Evolutionary conservation across 2,329 filamentous ascomycete genomes (phyloP).

Genomic region (Sarocladium brachiariae): DNA sequence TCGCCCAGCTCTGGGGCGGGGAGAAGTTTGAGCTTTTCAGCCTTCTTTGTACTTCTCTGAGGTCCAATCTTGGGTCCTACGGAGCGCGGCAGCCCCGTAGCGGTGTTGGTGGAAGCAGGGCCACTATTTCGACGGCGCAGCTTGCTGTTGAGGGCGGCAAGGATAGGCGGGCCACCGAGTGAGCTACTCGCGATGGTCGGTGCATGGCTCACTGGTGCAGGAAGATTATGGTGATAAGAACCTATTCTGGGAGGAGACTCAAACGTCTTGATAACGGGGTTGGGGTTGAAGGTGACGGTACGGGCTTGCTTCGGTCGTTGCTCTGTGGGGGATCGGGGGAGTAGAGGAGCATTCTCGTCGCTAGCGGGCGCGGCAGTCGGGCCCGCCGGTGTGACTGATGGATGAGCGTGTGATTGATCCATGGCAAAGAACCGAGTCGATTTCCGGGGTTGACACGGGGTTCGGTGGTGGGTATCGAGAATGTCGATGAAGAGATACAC

Average conservation of each 20-base stretch:
- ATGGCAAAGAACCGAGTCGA: neutral
- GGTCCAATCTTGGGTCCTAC: conserved; percentile 72
- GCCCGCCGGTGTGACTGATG: neutral
- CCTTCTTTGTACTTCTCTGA: conserved; percentile 89
- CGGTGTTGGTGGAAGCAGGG: conserved; percentile 27
- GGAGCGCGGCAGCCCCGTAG: conserved; percentile 23
- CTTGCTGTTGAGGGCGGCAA: conserved; percentile 80
- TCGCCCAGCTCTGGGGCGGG: conserved; percentile 82
- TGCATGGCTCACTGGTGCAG: conserved; percentile 20
- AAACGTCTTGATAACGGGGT: conserved; percentile 56
- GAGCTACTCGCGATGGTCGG: conserved; percentile 25
- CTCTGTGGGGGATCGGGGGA: conserved; percentile 18
- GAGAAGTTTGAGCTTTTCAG: conserved; percentile 94
- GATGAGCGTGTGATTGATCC: conserved; percentile 3
- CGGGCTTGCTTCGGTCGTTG: conserved; percentile 42
- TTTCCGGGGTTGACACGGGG: neutral
- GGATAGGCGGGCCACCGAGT: conserved; percentile 46
- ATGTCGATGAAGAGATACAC: neutral
- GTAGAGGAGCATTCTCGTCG: conserved; percentile 29
- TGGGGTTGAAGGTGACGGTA: conserved; percentile 72
- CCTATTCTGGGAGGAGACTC: conserved; percentile 33
- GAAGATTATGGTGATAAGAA: conserved; percentile 15
- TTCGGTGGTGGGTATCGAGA: conserved; percentile 6
- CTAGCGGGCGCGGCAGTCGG: conserved; percentile 10
- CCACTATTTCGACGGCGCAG: conserved; percentile 81